Percentiles rank a stretch among this genome's conserved stretches.
These are phyloP conservation scores for Trypanosoma platydactyli DNA, from an alignment of 208 protist genomes.

Conservation along the genomic window DNA sequence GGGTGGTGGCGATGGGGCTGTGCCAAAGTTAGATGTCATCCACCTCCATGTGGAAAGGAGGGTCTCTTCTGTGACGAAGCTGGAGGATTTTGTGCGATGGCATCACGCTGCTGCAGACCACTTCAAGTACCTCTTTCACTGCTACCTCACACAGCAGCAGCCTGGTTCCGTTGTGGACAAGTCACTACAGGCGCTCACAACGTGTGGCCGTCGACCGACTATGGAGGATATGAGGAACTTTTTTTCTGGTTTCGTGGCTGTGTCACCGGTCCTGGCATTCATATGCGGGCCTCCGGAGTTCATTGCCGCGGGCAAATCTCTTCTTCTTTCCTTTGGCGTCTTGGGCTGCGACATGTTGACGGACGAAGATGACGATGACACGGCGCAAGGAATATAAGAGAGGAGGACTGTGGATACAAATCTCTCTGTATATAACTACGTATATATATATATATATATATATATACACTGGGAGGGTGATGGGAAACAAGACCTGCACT, in stretches of 20 bases:
- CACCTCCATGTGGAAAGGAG: slow-evolving; percentile 79
- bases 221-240: slow-evolving; percentile 38
- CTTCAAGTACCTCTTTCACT: slow-evolving; percentile 29
- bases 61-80: slow-evolving; percentile 45
- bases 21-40: slow-evolving; percentile 43
- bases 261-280: slow-evolving; percentile 49
- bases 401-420: neutral
- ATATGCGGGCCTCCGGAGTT: slow-evolving; percentile 71
- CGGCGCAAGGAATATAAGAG: neutral
- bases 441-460: neutral
- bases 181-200: slow-evolving; percentile 20
- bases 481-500: neutral
- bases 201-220: slow-evolving; percentile 35
- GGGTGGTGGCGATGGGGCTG: neutral
- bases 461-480: neutral
- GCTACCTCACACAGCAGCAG: slow-evolving; percentile 35
- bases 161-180: neutral
- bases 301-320: slow-evolving; percentile 36
- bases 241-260: slow-evolving; percentile 38
- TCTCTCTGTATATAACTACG: neutral
- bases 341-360: slow-evolving; percentile 62
- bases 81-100: slow-evolving; percentile 49
- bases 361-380: slow-evolving; percentile 29
- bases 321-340: slow-evolving; percentile 53
- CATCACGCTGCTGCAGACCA: slow-evolving; percentile 22